Conservation (phyloP, 345 rosid species). For the Eutrema yunnanense region DNA sequence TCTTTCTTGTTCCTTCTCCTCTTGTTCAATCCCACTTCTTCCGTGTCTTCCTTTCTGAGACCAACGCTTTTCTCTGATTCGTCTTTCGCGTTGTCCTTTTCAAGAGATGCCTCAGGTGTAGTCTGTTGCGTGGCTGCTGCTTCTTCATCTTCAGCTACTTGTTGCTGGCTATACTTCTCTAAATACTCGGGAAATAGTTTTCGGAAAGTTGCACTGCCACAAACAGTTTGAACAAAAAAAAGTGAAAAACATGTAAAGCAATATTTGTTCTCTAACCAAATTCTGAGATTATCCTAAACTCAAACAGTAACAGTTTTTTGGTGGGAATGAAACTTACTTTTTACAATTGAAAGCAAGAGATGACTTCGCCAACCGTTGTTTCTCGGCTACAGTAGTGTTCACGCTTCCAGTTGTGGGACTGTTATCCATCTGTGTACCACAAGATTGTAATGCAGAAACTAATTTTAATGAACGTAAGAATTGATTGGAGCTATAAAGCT, state of each 20-base stretch:
- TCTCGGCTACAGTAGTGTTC: slow-evolving; percentile 60
- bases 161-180: too few relatives aligned
- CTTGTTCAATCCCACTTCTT: slow-evolving; percentile 5
- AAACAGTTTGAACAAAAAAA: too few relatives aligned
- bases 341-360: slow-evolving; percentile 88
- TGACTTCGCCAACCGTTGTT: slow-evolving; percentile 64
- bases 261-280: too few relatives aligned
- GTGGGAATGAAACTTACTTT: slow-evolving; percentile 48
- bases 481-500: too few relatives aligned
- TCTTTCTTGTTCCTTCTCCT: slow-evolving; percentile 43
- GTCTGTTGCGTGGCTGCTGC: background rate
- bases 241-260: too few relatives aligned
- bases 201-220: background rate
- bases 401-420: slow-evolving; percentile 94
- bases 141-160: too few relatives aligned
- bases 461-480: too few relatives aligned
- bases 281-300: too few relatives aligned
- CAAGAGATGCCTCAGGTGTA: slow-evolving; percentile 19
- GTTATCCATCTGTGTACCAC: slow-evolving; percentile 60
- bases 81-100: slow-evolving; percentile 31
- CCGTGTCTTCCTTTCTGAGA: slow-evolving; percentile 11
- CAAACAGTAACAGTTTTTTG: background rate
- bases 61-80: slow-evolving; percentile 28
- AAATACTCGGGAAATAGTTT: too few relatives aligned
- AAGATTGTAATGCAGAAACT: background rate